phyloP scores from a whole-genome alignment of 495 filamentous ascomycete genomes.

The Articulospora tetracladia region DNA sequence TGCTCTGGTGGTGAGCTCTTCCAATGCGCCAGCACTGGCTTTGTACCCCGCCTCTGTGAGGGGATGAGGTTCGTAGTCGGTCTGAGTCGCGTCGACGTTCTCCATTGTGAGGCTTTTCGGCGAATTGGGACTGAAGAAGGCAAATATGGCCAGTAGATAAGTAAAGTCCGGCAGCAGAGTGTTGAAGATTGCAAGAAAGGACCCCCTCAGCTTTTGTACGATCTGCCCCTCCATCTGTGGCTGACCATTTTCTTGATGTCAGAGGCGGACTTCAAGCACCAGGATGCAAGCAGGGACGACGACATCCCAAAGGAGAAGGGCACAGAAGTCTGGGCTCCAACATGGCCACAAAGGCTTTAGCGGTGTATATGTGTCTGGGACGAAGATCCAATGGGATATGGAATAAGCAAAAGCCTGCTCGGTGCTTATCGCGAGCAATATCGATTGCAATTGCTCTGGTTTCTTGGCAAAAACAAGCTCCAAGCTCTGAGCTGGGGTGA shows the following conservation, averaged over 20 bases:
- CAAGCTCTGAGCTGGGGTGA: not conserved
- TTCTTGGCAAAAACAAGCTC: slow-evolving; percentile 6
- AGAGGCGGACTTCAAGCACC: not conserved
- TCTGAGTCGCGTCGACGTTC: slow-evolving; percentile 1
- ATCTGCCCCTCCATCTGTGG: slow-evolving; percentile 14
- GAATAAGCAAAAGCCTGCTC: not conserved
- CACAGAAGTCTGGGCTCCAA: too few species aligned
- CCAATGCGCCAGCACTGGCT: slow-evolving; percentile 23
- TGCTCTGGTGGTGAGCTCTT: slow-evolving; percentile 23
- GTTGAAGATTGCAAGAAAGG: not conserved
- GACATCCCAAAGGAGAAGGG: not conserved
- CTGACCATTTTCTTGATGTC: slow-evolving; percentile 5
- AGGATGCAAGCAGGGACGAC: slow-evolving; percentile 5
- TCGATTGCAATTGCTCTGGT: too few species aligned
- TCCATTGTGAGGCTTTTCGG: not conserved
- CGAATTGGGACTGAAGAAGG: not conserved
- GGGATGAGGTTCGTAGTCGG: slow-evolving; percentile 17
- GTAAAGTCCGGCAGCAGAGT: too few species aligned
- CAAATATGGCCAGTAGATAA: not conserved
- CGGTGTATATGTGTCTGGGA: not conserved
- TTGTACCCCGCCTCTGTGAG: slow-evolving; percentile 23
- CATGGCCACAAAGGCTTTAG: not conserved
- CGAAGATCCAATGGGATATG: not conserved
- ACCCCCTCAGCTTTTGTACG: not conserved
- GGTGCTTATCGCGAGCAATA: too few species aligned